These are phyloP conservation scores for Calonectria naviculata DNA, from an alignment of 2,329 filamentous ascomycete species.

Conservation along the genomic window DNA sequence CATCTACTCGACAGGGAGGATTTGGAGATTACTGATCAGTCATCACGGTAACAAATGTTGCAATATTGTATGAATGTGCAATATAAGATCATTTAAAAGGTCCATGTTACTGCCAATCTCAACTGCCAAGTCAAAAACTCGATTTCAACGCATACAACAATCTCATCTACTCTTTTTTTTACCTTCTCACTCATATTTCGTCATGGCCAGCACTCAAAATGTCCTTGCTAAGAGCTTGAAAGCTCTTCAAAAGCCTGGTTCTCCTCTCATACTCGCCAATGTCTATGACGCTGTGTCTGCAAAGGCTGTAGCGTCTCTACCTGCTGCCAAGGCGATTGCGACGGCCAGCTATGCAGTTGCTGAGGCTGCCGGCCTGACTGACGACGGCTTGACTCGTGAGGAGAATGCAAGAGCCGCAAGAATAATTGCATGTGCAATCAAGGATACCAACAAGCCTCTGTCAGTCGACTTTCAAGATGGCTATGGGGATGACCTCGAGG, in stretches of 20 bases:
- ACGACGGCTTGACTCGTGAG: not conserved
- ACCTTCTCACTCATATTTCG: not conserved
- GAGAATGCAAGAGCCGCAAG: not conserved
- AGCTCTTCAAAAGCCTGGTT: not conserved
- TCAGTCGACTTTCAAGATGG: constrained; percentile 1
- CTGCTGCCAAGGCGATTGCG: not conserved
- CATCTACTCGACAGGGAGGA: not conserved
- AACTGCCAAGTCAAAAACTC: not conserved
- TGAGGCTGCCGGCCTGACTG: not conserved
- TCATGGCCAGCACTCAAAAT: constrained; percentile 1
- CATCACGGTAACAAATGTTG: not conserved
- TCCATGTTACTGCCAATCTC: not conserved
- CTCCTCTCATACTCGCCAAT: not conserved
- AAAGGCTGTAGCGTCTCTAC: not conserved
- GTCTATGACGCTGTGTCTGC: not conserved
- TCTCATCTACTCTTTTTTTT: not conserved
- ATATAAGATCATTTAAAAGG: not conserved
- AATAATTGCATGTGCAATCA: not conserved
- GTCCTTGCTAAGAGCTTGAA: not conserved
- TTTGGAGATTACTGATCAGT: not conserved
- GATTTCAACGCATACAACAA: not conserved
- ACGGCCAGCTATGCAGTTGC: constrained; percentile 3
- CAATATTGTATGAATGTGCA: not conserved
- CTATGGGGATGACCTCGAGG: not conserved
- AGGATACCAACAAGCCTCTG: not conserved